phyloP scores from a whole-genome alignment of 352 stramenopile species.

The Blastocystis sp. region DNA sequence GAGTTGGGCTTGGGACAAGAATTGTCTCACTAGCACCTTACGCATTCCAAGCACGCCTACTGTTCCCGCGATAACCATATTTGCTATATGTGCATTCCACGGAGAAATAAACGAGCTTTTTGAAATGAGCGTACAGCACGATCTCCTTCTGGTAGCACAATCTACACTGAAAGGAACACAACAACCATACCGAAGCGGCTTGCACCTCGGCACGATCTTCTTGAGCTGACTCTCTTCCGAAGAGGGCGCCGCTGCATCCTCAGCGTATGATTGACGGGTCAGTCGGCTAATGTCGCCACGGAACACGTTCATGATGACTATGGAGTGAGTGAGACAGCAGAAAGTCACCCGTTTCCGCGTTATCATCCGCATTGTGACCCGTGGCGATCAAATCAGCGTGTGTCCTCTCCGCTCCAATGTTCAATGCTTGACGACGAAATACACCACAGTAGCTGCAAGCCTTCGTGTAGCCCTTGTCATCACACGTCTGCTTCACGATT shows the following conservation, averaged over 20 bases:
- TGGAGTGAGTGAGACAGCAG: neutral
- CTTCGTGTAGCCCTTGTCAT: conserved; percentile 46
- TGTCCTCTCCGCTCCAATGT: conserved; percentile 67
- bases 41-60: neutral
- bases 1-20: conserved; percentile 62
- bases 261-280: neutral
- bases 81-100: conserved; percentile 74
- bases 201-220: conserved; percentile 73
- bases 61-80: conserved; percentile 66
- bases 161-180: neutral
- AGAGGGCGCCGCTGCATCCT: neutral
- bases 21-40: conserved; percentile 49
- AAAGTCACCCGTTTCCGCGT: conserved; percentile 74
- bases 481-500: conserved; percentile 53
- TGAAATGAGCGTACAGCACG: conserved; percentile 75
- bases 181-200: conserved; percentile 72
- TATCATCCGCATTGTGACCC: conserved; percentile 75
- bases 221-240: neutral
- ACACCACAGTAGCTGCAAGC: conserved; percentile 75
- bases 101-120: conserved; percentile 75
- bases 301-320: conserved; percentile 75
- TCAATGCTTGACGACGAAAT: conserved; percentile 74
- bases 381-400: conserved; percentile 75
- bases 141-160: conserved; percentile 76
- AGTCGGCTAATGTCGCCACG: conserved; percentile 74